Percentiles rank a stretch among this genome's conserved stretches.
Evolutionary conservation across 768 basidiomycete genomes (phyloP).

Genomic region (Daedalea quercina): DNA sequence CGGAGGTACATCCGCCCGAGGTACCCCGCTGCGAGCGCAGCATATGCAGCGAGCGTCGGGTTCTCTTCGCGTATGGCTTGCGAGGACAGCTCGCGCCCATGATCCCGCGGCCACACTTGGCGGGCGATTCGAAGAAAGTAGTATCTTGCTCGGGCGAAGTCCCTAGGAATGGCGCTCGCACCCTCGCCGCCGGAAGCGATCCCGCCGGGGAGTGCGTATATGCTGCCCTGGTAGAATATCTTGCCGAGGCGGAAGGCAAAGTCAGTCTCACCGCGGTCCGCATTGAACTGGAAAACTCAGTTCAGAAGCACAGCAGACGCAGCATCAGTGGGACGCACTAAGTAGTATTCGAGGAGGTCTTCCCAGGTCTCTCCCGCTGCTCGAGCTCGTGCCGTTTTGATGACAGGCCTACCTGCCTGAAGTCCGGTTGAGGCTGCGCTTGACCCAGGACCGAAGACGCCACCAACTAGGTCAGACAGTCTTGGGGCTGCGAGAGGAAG

Average conservation of each 20-base stretch:
- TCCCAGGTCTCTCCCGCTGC: constrained; percentile 93
- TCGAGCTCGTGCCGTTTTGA: constrained; percentile 76
- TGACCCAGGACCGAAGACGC: constrained; percentile 92
- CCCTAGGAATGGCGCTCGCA: constrained; percentile 82
- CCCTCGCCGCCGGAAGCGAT: constrained; percentile 85
- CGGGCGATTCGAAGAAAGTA: constrained; percentile 87
- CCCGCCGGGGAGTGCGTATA: constrained; percentile 76
- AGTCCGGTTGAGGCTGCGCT: constrained; percentile 86
- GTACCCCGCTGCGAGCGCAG: constrained; percentile 79
- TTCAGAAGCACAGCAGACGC: constrained; percentile 2
- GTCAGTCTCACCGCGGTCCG: constrained; percentile 83
- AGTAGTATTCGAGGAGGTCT: constrained; percentile 87
- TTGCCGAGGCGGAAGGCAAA: constrained; percentile 92
- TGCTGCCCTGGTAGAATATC: constrained; percentile 93
- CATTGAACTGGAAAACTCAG: constrained; percentile 65
- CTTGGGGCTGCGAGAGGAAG: constrained; percentile 76
- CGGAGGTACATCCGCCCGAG: constrained; percentile 91
- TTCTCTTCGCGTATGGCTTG: constrained; percentile 19
- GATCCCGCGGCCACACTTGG: constrained; percentile 83
- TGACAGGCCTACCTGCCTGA: constrained; percentile 64
- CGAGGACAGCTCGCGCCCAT: constrained; percentile 41
- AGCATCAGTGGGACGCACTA: constrained; percentile 38
- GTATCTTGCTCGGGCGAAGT: constrained; percentile 65
- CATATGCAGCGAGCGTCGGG: constrained; percentile 38
- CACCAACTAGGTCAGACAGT: constrained; percentile 86